These are phyloP conservation scores for Lecanicillium sp. DNA, from an alignment of 2,329 filamentous ascomycete species.

Conservation along the genomic window DNA sequence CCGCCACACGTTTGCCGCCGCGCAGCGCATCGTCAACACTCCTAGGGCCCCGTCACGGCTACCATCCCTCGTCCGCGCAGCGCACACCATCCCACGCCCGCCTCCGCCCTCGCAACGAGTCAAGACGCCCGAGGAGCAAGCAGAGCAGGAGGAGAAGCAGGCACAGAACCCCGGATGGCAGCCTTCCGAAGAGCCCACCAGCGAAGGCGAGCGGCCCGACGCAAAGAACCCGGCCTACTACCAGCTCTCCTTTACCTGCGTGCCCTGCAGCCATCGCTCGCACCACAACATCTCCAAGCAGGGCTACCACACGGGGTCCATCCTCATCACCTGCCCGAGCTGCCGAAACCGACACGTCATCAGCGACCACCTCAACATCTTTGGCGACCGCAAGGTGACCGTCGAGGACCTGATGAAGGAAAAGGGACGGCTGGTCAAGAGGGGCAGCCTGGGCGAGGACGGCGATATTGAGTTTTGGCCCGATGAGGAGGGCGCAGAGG, in stretches of 20 bases:
- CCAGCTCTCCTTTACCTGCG: slow-evolving; percentile 86
- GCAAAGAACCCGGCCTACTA: slow-evolving; percentile 58
- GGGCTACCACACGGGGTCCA: slow-evolving; percentile 85
- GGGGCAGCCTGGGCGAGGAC: slow-evolving; percentile 62
- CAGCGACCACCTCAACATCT: slow-evolving; percentile 76
- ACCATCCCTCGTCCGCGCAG: slow-evolving; percentile 17
- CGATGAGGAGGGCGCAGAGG: slow-evolving; percentile 42
- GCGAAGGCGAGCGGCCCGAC: slow-evolving; percentile 22
- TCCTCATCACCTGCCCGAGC: slow-evolving; percentile 78
- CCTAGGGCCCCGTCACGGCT: slow-evolving; percentile 10
- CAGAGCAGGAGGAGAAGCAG: neutral
- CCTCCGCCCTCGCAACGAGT: slow-evolving; percentile 10
- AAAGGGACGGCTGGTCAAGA: slow-evolving; percentile 66
- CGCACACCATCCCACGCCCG: slow-evolving; percentile 29
- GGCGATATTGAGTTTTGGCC: slow-evolving; percentile 94
- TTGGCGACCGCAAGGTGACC: slow-evolving; percentile 61
- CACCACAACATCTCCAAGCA: slow-evolving; percentile 85
- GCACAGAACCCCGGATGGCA: slow-evolving; percentile 4
- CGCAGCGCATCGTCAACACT: slow-evolving; percentile 9
- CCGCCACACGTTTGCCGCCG: slow-evolving; percentile 12
- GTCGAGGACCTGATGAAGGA: slow-evolving; percentile 72
- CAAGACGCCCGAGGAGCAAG: neutral
- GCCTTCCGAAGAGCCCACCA: slow-evolving; percentile 14
- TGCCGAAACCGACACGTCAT: slow-evolving; percentile 90
- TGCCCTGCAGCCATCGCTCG: slow-evolving; percentile 73